Evolutionary conservation across 164 flowering plant genomes (phyloP).

Genomic region (Paratinospora sagittata): DNA sequence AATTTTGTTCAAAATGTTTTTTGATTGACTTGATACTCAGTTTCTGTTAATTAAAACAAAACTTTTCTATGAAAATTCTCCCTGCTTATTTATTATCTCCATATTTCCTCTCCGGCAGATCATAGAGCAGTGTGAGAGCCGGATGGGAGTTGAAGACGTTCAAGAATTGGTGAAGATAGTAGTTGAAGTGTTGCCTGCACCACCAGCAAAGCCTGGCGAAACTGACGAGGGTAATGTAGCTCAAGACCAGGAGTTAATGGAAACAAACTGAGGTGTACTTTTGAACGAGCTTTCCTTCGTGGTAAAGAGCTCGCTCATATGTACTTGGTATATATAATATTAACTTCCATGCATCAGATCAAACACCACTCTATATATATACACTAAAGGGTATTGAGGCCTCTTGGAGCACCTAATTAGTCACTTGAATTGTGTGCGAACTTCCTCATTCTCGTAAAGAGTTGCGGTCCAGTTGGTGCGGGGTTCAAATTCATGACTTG

Average conservation of each 20-base stretch:
- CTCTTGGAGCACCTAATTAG: too few relatives aligned
- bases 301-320: background rate
- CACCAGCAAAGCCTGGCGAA: background rate
- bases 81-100: background rate
- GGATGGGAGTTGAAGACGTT: slow-evolving; percentile 2
- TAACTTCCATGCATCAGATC: background rate
- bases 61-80: background rate
- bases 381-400: too few relatives aligned
- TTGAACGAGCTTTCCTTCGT: too few relatives aligned
- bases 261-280: background rate
- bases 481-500: too few relatives aligned
- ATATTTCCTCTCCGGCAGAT: slow-evolving; percentile 8
- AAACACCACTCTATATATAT: too few relatives aligned
- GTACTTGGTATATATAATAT: background rate
- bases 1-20: too few relatives aligned
- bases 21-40: too few relatives aligned
- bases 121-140: slow-evolving; percentile 10
- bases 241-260: slow-evolving; percentile 1
- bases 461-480: too few relatives aligned
- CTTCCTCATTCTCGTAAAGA: too few relatives aligned
- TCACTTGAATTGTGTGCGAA: too few relatives aligned
- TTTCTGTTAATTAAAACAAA: background rate
- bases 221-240: background rate
- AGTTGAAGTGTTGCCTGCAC: slow-evolving; percentile 1
- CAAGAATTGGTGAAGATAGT: slow-evolving; percentile 9